Evolutionary conservation across 83 land plant genomes (phyloP), one percentile per base, ranked within the genome.

Genomic region (Picea engelmannii): DNA sequence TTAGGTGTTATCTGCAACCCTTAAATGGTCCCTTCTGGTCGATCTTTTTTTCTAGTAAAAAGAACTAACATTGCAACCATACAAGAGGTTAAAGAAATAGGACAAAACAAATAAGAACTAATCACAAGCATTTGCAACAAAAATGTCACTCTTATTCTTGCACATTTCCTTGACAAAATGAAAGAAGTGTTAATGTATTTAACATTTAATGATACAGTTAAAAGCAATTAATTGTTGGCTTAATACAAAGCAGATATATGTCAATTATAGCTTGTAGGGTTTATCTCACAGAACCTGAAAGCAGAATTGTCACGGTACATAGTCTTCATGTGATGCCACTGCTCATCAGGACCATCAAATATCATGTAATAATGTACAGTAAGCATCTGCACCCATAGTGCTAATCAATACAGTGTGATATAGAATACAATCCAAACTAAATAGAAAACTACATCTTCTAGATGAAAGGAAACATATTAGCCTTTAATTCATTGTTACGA

Each of bases 311-410:
- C 88, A 11, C 81, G 75, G 79, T 95, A 97, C 35, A 95, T 78
- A 25, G 84, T 87, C 84, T 87, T 93, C 80, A 85, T 81, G 83
- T 97, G 95, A 44, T 90, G 92, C 99, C 99, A 97, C 66, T 87
- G 83, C 13, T 87, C 90, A 70, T 92, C 94, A 47, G 93, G 47
- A 35, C 99, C 99, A 86, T 97, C 95, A 87, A 97, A 97, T 40
- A 97, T 92, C 85, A 97, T 79, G 90, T 97, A 97, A 80, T 97
- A 97, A 82, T 97, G 99, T 62, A 97, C 93, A 10, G 98, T 88
- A 67, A 97, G 94, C 98, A 97, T 97, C 99, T 97, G 95, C 66
- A 73, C 21, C 74, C 77, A 73, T 21, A 47, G 15, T n/a, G 6
- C 16, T 21, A 73, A 47, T 73, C 15, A 74, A 27, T 62, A 80